phyloP scores from a whole-genome alignment of 2,329 filamentous ascomycete species.

The Pseudogymnoascus sp. region DNA sequence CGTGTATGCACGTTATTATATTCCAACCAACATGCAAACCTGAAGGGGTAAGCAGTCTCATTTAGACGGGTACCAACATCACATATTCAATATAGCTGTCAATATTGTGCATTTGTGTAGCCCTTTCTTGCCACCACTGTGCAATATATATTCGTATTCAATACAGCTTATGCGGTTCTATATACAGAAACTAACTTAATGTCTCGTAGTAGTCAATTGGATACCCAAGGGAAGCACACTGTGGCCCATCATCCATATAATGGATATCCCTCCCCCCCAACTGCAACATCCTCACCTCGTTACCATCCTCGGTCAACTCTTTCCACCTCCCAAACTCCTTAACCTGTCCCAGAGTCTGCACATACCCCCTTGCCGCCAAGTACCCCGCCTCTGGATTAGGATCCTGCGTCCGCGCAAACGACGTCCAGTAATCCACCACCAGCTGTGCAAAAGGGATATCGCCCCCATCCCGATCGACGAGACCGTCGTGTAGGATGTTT shows the following conservation, averaged over 20 bases:
- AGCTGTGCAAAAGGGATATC: conserved; percentile 25
- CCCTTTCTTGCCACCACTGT: no score
- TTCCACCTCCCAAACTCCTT: conserved; percentile 19
- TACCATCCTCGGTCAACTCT: conserved; percentile 10
- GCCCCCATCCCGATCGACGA: conserved; percentile 24
- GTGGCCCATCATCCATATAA: conserved; percentile 17
- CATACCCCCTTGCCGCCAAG: conserved; percentile 21
- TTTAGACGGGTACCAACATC: no score
- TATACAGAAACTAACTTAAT: not conserved
- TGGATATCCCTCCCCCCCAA: not conserved
- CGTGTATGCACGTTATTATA: no score
- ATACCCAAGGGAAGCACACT: conserved; percentile 19
- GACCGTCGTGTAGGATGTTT: conserved; percentile 21
- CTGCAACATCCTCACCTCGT: conserved; percentile 16
- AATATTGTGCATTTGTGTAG: no score
- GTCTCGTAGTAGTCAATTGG: conserved; percentile 16
- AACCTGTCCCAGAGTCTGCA: conserved; percentile 19
- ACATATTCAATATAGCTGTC: no score
- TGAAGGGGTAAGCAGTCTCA: no score
- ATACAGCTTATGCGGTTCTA: not conserved
- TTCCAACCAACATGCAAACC: no score
- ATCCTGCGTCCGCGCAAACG: conserved; percentile 22
- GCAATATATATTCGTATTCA: not conserved
- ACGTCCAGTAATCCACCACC: conserved; percentile 22
- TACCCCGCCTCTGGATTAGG: conserved; percentile 19